Percentiles rank a stretch among this genome's conserved stretches.
Evolutionary conservation across 2,329 filamentous ascomycete genomes (phyloP).

Genomic region (Byssothecium circinans): DNA sequence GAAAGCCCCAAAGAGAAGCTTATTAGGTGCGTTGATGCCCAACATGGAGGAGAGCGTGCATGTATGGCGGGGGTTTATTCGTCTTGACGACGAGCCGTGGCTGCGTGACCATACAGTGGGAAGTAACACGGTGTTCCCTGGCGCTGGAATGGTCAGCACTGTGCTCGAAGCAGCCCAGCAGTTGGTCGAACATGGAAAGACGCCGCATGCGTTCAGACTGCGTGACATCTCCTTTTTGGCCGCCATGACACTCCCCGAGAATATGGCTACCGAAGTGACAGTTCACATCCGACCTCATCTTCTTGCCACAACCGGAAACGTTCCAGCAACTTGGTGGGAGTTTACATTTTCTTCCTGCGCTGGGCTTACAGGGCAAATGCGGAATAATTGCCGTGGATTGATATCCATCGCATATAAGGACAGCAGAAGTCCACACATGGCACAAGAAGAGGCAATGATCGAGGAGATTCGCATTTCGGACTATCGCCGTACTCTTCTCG

Average conservation of each 20-base stretch:
- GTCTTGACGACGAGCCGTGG: slow-evolving; percentile 27
- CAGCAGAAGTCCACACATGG: no score
- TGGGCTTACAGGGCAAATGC: no score
- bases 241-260: background rate
- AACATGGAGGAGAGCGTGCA: slow-evolving; percentile 12
- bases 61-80: slow-evolving; percentile 13
- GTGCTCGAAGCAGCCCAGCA: slow-evolving; percentile 5
- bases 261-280: slow-evolving; percentile 7
- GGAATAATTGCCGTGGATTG: slow-evolving; percentile 3
- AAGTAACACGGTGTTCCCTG: slow-evolving; percentile 10
- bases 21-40: slow-evolving; percentile 14
- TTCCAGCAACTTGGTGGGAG: background rate
- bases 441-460: no score
- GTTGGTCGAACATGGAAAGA: background rate
- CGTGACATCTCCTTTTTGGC: background rate
- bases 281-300: slow-evolving; percentile 10
- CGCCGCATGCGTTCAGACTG: background rate
- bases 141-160: slow-evolving; percentile 2
- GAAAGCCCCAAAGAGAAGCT: background rate
- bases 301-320: slow-evolving; percentile 1
- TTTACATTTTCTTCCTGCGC: background rate
- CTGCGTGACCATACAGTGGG: slow-evolving; percentile 27
- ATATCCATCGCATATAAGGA: background rate
- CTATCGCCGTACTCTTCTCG: no score
- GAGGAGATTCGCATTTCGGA: no score